These are phyloP conservation scores for Seiridium unicorne DNA, from an alignment of 2,329 filamentous ascomycete species.

Conservation along the genomic window DNA sequence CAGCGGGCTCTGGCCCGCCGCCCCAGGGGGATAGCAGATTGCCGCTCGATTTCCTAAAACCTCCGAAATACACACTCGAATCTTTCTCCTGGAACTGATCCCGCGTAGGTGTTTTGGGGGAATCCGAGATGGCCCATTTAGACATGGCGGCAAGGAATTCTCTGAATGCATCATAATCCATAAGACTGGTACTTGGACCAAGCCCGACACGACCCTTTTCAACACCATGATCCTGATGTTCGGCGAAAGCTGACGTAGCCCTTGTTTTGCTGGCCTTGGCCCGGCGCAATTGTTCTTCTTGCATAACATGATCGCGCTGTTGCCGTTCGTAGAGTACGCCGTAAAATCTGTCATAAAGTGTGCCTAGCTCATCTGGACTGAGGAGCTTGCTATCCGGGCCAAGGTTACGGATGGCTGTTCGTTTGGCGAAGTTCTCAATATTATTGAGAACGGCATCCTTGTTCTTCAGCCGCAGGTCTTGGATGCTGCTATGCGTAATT, in stretches of 20 bases:
- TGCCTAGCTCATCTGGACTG: constrained; percentile 79
- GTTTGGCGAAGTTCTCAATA: constrained; percentile 95
- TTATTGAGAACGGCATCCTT: constrained; percentile 93
- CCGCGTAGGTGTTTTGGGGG: constrained; percentile 59
- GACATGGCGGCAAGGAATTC: constrained; percentile 89
- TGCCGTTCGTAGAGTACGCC: constrained; percentile 87
- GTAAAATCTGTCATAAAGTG: constrained; percentile 93
- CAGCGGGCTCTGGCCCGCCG: constrained; percentile 66
- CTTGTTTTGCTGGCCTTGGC: constrained; percentile 61
- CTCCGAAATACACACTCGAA: constrained; percentile 59
- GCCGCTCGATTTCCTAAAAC: constrained; percentile 44
- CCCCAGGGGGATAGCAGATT: constrained; percentile 52
- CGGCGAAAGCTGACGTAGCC: constrained; percentile 36
- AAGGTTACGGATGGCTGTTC: constrained; percentile 92
- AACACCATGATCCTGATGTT: constrained; percentile 49
- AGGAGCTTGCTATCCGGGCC: constrained; percentile 94
- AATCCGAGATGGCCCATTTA: constrained; percentile 91
- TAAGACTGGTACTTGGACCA: constrained; percentile 84
- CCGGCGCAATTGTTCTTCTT: constrained; percentile 70
- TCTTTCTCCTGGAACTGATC: constrained; percentile 48
- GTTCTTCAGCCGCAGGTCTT: constrained; percentile 85
- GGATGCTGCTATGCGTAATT: constrained; percentile 90
- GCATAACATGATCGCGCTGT: constrained; percentile 73
- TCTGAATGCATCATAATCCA: constrained; percentile 96
- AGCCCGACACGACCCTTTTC: constrained; percentile 87